phyloP scores from a whole-genome alignment of 345 rosid species.

The Brassica cretica region DNA sequence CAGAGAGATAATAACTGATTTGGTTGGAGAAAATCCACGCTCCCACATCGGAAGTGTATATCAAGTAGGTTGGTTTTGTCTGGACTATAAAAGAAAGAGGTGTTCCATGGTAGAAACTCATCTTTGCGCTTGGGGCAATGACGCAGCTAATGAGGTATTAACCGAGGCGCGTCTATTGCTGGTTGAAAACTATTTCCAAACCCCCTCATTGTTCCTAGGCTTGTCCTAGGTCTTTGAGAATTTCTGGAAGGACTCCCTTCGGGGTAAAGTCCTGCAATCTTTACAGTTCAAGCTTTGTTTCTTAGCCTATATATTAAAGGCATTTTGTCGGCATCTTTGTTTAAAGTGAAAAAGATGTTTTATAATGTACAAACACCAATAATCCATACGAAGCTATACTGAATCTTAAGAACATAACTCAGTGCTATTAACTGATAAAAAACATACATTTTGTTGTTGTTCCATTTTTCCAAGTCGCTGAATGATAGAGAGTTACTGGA shows the following conservation, averaged over 20 bases:
- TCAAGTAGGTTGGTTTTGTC: background rate
- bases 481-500: background rate
- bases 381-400: background rate
- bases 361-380: background rate
- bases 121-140: slow-evolving; percentile 1
- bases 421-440: background rate
- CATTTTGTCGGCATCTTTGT: background rate
- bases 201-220: too few species aligned
- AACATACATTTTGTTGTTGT: background rate
- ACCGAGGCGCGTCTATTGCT: background rate
- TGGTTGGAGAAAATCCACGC: background rate
- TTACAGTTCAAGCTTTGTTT: too few species aligned
- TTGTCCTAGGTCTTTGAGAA: too few species aligned
- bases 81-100: background rate
- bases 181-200: too few species aligned
- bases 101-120: background rate
- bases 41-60: background rate
- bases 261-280: too few species aligned
- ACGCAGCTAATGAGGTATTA: background rate
- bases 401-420: background rate
- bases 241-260: too few species aligned
- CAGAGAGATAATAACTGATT: background rate
- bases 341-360: background rate
- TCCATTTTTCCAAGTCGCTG: background rate
- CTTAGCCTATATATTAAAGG: too few species aligned